Percentiles rank a stretch among this genome's conserved stretches.
phyloP scores from a whole-genome alignment of 495 filamentous ascomycete genomes.

The Xylaria castorea region DNA sequence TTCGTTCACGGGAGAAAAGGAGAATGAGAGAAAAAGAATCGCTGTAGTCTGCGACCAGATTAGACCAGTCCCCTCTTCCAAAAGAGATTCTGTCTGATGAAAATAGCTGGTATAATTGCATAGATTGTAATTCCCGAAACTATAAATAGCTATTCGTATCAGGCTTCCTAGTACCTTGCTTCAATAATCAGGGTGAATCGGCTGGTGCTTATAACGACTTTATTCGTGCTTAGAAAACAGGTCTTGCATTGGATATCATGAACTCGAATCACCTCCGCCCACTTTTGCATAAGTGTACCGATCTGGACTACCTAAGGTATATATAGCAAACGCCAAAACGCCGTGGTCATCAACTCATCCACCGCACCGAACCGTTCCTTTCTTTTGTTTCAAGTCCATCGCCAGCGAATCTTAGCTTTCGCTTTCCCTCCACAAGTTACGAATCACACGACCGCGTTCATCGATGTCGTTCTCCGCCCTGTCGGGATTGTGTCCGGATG shows the following conservation, averaged over 20 bases:
- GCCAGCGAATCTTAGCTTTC: not conserved
- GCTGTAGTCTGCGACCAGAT: not conserved
- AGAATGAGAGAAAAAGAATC: not conserved
- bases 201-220: not conserved
- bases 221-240: not conserved
- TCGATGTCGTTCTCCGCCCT: conserved; percentile 51
- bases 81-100: not conserved
- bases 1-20: not conserved
- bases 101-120: not conserved
- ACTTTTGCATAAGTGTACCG: not conserved
- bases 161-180: not conserved
- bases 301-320: no score
- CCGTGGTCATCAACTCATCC: conserved; percentile 1
- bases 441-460: conserved; percentile 19
- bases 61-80: not conserved
- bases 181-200: not conserved
- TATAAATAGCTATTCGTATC: not conserved
- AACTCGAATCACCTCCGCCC: not conserved
- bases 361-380: not conserved
- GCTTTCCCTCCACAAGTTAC: not conserved
- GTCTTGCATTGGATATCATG: conserved; percentile 20
- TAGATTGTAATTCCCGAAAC: conserved; percentile 6
- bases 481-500: conserved; percentile 50
- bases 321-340: conserved; percentile 16
- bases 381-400: not conserved